phyloP scores from a whole-genome alignment of 179 eudicot genomes.

The Vitellaria paradoxa region DNA sequence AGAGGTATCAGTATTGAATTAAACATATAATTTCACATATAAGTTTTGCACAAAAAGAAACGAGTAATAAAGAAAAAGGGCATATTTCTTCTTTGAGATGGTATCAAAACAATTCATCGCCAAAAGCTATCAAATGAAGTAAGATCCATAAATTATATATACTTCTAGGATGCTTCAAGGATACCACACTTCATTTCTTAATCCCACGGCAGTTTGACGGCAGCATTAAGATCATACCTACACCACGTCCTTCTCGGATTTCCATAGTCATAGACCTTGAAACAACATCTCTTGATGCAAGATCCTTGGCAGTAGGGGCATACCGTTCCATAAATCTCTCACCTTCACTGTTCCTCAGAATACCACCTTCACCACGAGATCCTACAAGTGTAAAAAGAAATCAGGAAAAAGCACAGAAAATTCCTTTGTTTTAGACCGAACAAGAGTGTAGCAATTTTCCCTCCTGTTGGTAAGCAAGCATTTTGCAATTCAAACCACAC shows the following conservation, averaged over 20 bases:
- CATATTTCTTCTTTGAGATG: neutral
- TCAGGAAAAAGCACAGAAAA: neutral
- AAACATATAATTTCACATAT: neutral
- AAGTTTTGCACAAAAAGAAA: neutral
- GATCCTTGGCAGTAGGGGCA: slow-evolving; percentile 99
- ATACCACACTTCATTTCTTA: neutral
- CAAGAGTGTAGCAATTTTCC: neutral
- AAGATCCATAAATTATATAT: neutral
- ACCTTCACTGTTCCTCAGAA: slow-evolving; percentile 95
- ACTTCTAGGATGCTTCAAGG: neutral
- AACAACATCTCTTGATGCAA: slow-evolving; percentile 98
- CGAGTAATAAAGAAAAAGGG: neutral
- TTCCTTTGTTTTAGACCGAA: too few species aligned
- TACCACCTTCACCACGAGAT: slow-evolving; percentile 99
- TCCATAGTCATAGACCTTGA: slow-evolving; percentile 99
- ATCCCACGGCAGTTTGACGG: neutral
- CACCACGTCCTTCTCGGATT: slow-evolving; percentile 99
- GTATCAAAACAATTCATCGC: neutral
- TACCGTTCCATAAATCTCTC: slow-evolving; percentile 99
- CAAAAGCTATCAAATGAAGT: neutral
- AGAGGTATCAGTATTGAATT: neutral
- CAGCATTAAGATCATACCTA: slow-evolving; percentile 44
- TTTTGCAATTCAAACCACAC: neutral
- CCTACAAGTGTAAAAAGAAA: slow-evolving; percentile 42
- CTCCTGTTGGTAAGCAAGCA: neutral